Percentiles rank a stretch among this genome's conserved stretches.
These are phyloP conservation scores for Metarhizium album DNA, from an alignment of 2,329 filamentous ascomycete genomes.

Conservation along the genomic window DNA sequence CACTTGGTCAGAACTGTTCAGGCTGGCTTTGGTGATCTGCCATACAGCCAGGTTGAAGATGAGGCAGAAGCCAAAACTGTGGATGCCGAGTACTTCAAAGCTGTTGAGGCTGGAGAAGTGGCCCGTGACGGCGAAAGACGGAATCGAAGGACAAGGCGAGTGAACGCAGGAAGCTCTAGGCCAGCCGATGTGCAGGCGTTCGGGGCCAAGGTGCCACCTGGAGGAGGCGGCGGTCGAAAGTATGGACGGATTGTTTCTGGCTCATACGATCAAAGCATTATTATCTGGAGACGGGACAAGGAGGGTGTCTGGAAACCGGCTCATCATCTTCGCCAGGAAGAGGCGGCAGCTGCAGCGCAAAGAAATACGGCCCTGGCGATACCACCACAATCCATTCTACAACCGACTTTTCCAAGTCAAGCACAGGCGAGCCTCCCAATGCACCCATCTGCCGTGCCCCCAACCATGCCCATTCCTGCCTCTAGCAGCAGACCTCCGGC, in stretches of 20 bases:
- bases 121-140: slow-evolving; percentile 22
- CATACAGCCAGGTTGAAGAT: slow-evolving; percentile 68
- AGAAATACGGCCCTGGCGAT: slow-evolving; percentile 12
- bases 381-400: background rate
- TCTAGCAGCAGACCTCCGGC: background rate
- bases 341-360: slow-evolving; percentile 46
- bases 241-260: slow-evolving; percentile 96
- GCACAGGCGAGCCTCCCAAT: background rate
- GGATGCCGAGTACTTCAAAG: slow-evolving; percentile 62
- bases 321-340: slow-evolving; percentile 65
- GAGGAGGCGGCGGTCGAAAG: slow-evolving; percentile 77
- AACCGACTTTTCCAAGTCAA: background rate
- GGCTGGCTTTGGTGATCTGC: slow-evolving; percentile 83
- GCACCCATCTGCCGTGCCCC: background rate
- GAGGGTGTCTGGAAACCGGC: slow-evolving; percentile 76
- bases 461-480: background rate
- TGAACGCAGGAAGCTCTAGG: slow-evolving; percentile 62
- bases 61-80: slow-evolving; percentile 60
- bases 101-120: slow-evolving; percentile 39
- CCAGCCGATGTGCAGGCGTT: slow-evolving; percentile 69
- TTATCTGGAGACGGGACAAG: slow-evolving; percentile 83
- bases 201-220: slow-evolving; percentile 80
- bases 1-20: slow-evolving; percentile 90
- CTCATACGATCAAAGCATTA: slow-evolving; percentile 90
- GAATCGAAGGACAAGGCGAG: slow-evolving; percentile 28